Conservation (phyloP, 352 stramenopile genomes). For the Thraustochytrium striatum region DNA sequence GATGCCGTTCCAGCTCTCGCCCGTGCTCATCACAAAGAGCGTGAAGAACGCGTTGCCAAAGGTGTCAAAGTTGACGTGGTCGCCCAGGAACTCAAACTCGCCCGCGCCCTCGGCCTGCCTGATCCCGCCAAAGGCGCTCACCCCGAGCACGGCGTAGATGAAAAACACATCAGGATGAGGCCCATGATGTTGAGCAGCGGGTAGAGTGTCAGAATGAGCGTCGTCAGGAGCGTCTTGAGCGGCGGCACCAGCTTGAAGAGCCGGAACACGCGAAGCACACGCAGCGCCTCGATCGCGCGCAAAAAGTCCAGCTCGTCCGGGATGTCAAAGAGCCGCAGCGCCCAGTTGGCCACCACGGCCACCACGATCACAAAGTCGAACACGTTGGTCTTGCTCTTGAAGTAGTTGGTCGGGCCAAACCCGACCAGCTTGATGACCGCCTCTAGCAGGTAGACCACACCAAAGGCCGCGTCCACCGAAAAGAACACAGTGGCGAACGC, state of each 20-base stretch:
- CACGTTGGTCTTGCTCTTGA: conserved; percentile 57
- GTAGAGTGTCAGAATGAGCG: conserved; percentile 37
- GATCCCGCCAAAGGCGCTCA: conserved; percentile 46
- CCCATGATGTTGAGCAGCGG: conserved; percentile 20
- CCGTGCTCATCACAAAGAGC: conserved; percentile 67
- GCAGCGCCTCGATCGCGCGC: conserved; percentile 17
- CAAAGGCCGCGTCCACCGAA: conserved; percentile 57
- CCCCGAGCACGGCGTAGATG: conserved; percentile 49
- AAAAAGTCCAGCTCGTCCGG: not conserved
- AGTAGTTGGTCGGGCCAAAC: conserved; percentile 68
- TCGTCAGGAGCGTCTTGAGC: conserved; percentile 11
- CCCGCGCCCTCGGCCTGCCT: too few relatives aligned
- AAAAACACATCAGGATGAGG: conserved; percentile 50
- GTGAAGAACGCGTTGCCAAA: conserved; percentile 63
- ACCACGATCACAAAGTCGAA: conserved; percentile 66
- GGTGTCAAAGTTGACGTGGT: conserved; percentile 65
- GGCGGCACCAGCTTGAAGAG: conserved; percentile 25
- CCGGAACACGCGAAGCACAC: conserved; percentile 45
- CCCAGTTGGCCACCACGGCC: conserved; percentile 4
- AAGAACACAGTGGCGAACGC: conserved; percentile 59
- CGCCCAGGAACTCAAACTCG: conserved; percentile 53
- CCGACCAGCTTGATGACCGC: conserved; percentile 70
- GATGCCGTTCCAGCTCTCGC: conserved; percentile 69
- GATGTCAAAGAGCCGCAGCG: not conserved
- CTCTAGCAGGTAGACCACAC: conserved; percentile 62